Conservation (phyloP, 2,329 filamentous ascomycete genomes). For the Xylaria sp. region DNA sequence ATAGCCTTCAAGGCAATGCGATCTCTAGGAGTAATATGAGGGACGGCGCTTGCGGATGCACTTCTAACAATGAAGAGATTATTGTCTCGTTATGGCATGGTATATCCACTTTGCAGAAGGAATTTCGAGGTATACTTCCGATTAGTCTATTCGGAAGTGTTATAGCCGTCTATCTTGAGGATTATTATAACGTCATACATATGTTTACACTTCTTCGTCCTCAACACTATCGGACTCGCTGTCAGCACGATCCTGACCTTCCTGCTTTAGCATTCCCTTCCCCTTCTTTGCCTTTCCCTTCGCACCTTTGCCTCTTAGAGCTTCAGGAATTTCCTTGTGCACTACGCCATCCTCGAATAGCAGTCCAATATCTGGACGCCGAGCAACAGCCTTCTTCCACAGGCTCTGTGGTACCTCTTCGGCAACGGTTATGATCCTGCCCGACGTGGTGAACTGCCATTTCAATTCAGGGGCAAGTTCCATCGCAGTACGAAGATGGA, state of each 20-base stretch:
- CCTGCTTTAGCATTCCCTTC: slow-evolving; percentile 50
- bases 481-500: slow-evolving; percentile 52
- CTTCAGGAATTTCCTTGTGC: slow-evolving; percentile 56
- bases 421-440: slow-evolving; percentile 49
- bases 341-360: slow-evolving; percentile 57
- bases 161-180: background rate
- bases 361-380: slow-evolving; percentile 55
- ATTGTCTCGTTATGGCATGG: background rate
- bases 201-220: slow-evolving; percentile 31
- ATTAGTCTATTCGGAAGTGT: slow-evolving; percentile 20
- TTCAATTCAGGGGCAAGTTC: slow-evolving; percentile 48
- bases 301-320: slow-evolving; percentile 54
- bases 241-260: slow-evolving; percentile 45
- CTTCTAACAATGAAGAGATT: background rate
- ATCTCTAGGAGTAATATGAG: slow-evolving; percentile 39
- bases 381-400: slow-evolving; percentile 56
- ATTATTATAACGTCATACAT: slow-evolving; percentile 19
- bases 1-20: slow-evolving; percentile 43
- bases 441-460: slow-evolving; percentile 54
- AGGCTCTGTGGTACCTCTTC: slow-evolving; percentile 50
- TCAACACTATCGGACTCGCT: slow-evolving; percentile 50
- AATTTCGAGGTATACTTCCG: slow-evolving; percentile 7
- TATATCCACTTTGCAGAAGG: background rate
- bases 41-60: background rate
- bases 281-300: slow-evolving; percentile 56